phyloP scores from a whole-genome alignment of 306 rosid species.

The Fragaria vesca region DNA sequence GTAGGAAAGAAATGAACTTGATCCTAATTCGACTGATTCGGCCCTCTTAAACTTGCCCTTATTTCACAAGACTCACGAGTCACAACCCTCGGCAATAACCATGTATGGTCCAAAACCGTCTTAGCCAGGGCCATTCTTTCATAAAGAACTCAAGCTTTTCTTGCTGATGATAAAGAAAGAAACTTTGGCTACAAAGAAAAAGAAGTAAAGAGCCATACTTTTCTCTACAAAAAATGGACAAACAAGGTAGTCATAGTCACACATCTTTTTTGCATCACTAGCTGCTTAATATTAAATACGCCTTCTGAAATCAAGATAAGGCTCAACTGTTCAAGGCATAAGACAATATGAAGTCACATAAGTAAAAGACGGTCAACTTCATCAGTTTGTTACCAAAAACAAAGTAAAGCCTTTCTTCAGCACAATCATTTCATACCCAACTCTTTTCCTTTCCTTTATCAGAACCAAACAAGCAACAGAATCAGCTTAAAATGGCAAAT shows the following conservation, averaged over 20 bases:
- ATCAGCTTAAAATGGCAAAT: not conserved
- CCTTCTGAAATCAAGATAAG: slow-evolving; percentile 11
- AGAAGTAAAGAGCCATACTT: too few species aligned
- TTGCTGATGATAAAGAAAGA: not conserved
- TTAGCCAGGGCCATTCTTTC: not conserved
- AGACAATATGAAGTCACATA: not conserved
- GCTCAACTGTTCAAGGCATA: not conserved
- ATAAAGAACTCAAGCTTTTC: not conserved
- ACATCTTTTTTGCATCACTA: not conserved
- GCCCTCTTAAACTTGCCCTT: not conserved
- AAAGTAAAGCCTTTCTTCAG: not conserved
- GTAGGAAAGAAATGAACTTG: too few species aligned
- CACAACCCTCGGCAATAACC: not conserved
- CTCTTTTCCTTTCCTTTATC: not conserved
- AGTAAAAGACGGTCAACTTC: not conserved
- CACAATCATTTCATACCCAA: not conserved
- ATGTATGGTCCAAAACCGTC: not conserved
- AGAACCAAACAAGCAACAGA: not conserved
- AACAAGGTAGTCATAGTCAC: not conserved
- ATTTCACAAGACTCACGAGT: not conserved
- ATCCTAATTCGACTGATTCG: too few species aligned
- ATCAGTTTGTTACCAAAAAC: not conserved
- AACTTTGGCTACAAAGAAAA: not conserved
- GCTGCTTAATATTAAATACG: not conserved
- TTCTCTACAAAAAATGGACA: not conserved